Conservation (phyloP, 495 filamentous ascomycete genomes). For the Coniosporium apollinis region DNA sequence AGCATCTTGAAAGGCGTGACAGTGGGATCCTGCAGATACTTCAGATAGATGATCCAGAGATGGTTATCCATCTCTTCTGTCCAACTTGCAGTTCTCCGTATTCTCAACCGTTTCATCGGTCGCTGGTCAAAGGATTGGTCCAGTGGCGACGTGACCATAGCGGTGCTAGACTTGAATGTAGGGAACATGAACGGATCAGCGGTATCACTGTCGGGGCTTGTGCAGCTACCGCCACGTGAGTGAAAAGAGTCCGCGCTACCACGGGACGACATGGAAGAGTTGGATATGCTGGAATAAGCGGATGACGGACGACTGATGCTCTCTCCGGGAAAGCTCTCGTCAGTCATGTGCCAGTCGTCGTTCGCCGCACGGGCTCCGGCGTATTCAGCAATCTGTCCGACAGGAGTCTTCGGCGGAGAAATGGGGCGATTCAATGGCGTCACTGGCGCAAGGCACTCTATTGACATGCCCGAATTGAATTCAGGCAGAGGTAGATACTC, state of each 20-base stretch:
- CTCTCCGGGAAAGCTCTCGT: conserved; percentile 4
- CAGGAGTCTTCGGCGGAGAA: conserved; percentile 45
- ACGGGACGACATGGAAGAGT: conserved; percentile 53
- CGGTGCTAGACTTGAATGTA: conserved; percentile 24
- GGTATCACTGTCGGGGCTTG: conserved; percentile 46
- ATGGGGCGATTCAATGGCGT: conserved; percentile 29
- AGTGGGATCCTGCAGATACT: conserved; percentile 80
- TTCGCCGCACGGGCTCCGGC: too few species aligned
- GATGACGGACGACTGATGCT: conserved; percentile 38
- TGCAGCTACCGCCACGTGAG: conserved; percentile 50
- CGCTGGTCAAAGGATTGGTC: conserved; percentile 7
- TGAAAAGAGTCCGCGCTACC: conserved; percentile 47
- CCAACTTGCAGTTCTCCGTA: conserved; percentile 36
- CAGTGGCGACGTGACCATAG: conserved; percentile 13
- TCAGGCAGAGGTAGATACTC: conserved; percentile 11
- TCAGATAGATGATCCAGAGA: conserved; percentile 76
- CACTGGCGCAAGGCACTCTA: conserved; percentile 32
- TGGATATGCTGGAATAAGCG: conserved; percentile 44
- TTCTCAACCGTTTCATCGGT: conserved; percentile 13
- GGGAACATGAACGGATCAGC: conserved; percentile 37
- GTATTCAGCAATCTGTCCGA: conserved; percentile 40
- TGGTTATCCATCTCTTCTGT: conserved; percentile 84
- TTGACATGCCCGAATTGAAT: conserved; percentile 12
- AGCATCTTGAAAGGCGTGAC: conserved; percentile 88
- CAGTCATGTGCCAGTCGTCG: conserved; percentile 16